phyloP scores from a whole-genome alignment of 345 rosid species.

The Turnera subulata region DNA sequence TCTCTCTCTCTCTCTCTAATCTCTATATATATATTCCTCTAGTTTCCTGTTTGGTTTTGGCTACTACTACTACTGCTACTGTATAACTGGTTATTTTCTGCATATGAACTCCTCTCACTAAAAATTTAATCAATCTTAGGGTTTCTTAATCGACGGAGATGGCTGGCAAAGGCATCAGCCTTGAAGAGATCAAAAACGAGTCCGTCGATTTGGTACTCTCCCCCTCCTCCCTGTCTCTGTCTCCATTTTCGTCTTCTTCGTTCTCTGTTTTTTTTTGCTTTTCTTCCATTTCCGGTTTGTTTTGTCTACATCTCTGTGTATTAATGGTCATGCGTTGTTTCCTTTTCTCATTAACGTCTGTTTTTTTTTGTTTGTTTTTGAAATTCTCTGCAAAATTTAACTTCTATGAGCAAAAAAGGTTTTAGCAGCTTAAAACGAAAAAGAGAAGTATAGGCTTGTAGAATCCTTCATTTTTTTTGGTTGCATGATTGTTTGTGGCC shows the following conservation, averaged over 20 bases:
- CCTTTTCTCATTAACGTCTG: too few species aligned
- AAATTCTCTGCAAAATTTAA: neutral
- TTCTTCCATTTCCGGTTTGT: too few species aligned
- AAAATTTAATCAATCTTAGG: neutral
- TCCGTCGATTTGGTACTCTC: constrained; percentile 63
- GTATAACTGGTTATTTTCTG: neutral
- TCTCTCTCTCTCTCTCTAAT: neutral
- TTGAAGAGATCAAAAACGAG: constrained; percentile 66
- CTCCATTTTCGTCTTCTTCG: neutral
- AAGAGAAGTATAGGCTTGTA: too few species aligned
- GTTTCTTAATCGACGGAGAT: constrained; percentile 9
- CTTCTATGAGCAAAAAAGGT: too few species aligned
- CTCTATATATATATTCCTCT: neutral
- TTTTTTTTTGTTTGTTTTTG: neutral
- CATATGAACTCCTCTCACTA: neutral
- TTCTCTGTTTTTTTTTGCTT: too few species aligned
- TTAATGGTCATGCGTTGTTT: too few species aligned
- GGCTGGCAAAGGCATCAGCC: constrained; percentile 42
- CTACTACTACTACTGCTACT: neutral
- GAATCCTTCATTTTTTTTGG: too few species aligned
- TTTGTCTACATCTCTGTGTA: neutral
- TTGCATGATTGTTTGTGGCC: too few species aligned
- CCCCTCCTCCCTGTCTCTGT: neutral
- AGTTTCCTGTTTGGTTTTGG: neutral
- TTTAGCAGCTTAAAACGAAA: too few species aligned